Evolutionary conservation across 2,329 filamentous ascomycete species (phyloP).

Genomic region (Ophioceras dolichostomum): DNA sequence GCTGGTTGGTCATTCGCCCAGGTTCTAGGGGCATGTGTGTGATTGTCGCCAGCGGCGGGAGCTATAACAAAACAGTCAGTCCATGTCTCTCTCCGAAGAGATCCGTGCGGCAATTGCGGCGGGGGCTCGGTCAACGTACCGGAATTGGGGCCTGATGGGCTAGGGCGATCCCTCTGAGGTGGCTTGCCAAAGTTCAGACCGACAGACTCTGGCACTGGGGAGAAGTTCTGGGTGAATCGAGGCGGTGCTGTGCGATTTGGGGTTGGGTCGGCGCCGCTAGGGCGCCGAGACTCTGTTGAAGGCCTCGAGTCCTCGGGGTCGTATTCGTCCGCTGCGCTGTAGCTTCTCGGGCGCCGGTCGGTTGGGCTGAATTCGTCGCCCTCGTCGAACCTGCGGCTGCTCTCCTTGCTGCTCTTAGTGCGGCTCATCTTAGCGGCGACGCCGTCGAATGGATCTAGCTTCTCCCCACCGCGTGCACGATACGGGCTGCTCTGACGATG

Average conservation of each 20-base stretch:
- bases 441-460: constrained; percentile 40
- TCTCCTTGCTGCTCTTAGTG: constrained; percentile 31
- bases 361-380: constrained; percentile 7
- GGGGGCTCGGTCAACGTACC: neutral
- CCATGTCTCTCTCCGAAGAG: neutral
- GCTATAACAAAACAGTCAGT: neutral
- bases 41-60: neutral
- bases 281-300: no score
- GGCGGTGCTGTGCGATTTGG: no score
- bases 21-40: neutral
- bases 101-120: neutral
- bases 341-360: constrained; percentile 16
- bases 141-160: neutral
- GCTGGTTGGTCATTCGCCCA: neutral
- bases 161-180: neutral
- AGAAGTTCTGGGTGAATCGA: no score
- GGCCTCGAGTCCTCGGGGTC: no score
- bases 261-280: no score
- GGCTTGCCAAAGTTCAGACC: no score
- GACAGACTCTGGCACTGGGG: no score
- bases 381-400: constrained; percentile 12
- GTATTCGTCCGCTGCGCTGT: constrained; percentile 18
- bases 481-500: constrained; percentile 47
- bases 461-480: constrained; percentile 42
- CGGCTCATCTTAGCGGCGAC: constrained; percentile 25